Evolutionary conservation across 2,329 filamentous ascomycete species (phyloP).

Genomic region (Neodidymelliopsis sp.): DNA sequence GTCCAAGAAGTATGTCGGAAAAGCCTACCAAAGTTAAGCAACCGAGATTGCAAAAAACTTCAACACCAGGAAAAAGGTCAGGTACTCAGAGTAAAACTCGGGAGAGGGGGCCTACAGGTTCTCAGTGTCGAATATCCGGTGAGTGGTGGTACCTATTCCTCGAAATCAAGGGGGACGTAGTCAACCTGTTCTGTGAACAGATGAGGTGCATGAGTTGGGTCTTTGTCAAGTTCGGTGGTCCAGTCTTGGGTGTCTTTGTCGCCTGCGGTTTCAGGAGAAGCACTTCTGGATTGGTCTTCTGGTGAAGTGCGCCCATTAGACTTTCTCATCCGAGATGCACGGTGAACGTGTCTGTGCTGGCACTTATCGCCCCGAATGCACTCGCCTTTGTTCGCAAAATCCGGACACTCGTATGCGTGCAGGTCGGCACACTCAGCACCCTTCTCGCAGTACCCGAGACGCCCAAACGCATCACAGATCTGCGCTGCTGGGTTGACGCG

Average conservation of each 20-base stretch:
- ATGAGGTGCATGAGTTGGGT: conserved; percentile 17
- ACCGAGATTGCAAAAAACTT: conserved; percentile 18
- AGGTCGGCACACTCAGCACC: conserved; percentile 79
- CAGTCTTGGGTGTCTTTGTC: neutral
- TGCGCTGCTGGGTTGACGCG: conserved; percentile 77
- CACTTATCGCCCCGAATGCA: conserved; percentile 80
- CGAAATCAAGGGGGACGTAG: conserved; percentile 36
- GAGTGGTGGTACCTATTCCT: conserved; percentile 17
- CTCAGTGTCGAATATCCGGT: conserved; percentile 3
- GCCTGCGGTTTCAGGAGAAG: conserved; percentile 16
- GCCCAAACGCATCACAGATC: conserved; percentile 85
- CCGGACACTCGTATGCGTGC: conserved; percentile 92
- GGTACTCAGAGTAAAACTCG: conserved; percentile 14
- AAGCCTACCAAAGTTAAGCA: conserved; percentile 29
- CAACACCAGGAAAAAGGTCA: conserved; percentile 22
- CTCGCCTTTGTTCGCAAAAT: conserved; percentile 88
- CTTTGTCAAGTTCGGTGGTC: conserved; percentile 1
- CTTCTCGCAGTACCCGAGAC: conserved; percentile 86
- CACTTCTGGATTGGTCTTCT: conserved; percentile 13
- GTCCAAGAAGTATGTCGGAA: conserved; percentile 14
- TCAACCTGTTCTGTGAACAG: conserved; percentile 43
- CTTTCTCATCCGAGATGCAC: conserved; percentile 39
- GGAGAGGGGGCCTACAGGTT: conserved; percentile 18
- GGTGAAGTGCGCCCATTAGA: conserved; percentile 24
- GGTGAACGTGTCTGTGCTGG: conserved; percentile 82